These are phyloP conservation scores for Myochromella boudieri DNA, from an alignment of 768 basidiomycete genomes.

Conservation along the genomic window DNA sequence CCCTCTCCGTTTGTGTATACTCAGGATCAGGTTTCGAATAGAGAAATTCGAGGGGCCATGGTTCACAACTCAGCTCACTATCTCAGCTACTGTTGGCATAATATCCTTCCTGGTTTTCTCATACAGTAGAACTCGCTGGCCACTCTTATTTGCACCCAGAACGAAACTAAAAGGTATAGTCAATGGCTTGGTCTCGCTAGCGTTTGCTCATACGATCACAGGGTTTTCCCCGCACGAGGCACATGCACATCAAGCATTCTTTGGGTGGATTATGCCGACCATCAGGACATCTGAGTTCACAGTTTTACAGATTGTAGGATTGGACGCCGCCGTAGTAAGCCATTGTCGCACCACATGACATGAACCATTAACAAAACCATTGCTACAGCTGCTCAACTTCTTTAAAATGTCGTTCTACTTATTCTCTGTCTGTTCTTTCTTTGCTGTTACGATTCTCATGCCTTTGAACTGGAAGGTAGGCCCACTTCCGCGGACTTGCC, in stretches of 20 bases:
- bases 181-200: slow-evolving; percentile 10
- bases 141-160: slow-evolving; percentile 86
- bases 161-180: slow-evolving; percentile 86
- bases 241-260: slow-evolving; percentile 82
- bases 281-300: slow-evolving; percentile 89
- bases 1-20: not conserved
- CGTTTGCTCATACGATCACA: slow-evolving; percentile 25
- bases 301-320: slow-evolving; percentile 91
- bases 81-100: slow-evolving; percentile 78
- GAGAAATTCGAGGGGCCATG: slow-evolving; percentile 90
- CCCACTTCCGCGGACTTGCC: slow-evolving; percentile 6
- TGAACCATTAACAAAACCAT: not conserved
- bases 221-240: slow-evolving; percentile 94
- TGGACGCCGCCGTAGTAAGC: slow-evolving; percentile 94
- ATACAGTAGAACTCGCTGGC: slow-evolving; percentile 85
- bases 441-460: slow-evolving; percentile 85
- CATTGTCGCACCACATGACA: not conserved
- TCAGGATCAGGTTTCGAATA: slow-evolving; percentile 24
- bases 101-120: slow-evolving; percentile 86
- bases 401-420: slow-evolving; percentile 94
- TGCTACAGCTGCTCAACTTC: slow-evolving; percentile 80
- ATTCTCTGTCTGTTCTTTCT: slow-evolving; percentile 83
- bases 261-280: slow-evolving; percentile 96
- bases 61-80: slow-evolving; percentile 87
- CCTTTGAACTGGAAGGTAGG: slow-evolving; percentile 91